Evolutionary conservation across 2,329 filamentous ascomycete genomes (phyloP), one percentile per base, ranked within the genome.

Genomic region (Phaeosphaeria sp.): DNA sequence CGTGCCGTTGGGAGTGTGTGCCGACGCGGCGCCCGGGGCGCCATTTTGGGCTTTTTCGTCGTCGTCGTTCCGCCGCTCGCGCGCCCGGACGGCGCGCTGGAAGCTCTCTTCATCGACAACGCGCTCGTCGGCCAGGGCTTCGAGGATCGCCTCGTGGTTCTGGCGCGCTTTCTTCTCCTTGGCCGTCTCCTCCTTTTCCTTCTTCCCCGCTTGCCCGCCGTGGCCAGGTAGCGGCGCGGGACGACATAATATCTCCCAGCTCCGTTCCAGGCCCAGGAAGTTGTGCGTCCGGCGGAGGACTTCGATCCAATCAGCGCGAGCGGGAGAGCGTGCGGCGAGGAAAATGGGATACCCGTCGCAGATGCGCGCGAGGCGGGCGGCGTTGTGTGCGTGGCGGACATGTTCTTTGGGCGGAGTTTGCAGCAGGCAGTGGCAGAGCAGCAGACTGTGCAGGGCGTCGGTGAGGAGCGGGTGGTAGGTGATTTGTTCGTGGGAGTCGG

Each of bases 321-420:
- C 88, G 1, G 90, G 88, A 3, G 87, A 90, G 50, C 89, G 83
- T 22, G 89, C 87, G 0, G 88, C 83, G 62, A 93, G 87, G 71
- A 96, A 94, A 49, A 94, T 85, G 0, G 92, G 92, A 66, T 92
- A 93, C 3, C 91, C 91, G 67, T 95, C 90, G 49, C 87, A 88
- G 22, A 95, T 83, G 20, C 91, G 85, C 4, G 87, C 84, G 1
- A 95, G 82, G 5, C 91, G 87, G 17, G 91, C 90, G 4, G 90
- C 91, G 84, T 93, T 95, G 79, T 92, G 84, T 0, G 91, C 90
- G 72, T 95, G 91, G 36, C 91, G 90, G 50, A 88, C 85, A 33
- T 93, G 84, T 73, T 95, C 91, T 66, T 90, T 92, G 11, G 86
- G 76, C 0, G 91, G 90, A 0, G 92, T 96, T 75, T 94, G 91